A percentile compares a stretch with the other conserved stretches of the same genome.
Conservation (phyloP, 2,329 filamentous ascomycete species). For the Orbilia oligospora region DNA sequence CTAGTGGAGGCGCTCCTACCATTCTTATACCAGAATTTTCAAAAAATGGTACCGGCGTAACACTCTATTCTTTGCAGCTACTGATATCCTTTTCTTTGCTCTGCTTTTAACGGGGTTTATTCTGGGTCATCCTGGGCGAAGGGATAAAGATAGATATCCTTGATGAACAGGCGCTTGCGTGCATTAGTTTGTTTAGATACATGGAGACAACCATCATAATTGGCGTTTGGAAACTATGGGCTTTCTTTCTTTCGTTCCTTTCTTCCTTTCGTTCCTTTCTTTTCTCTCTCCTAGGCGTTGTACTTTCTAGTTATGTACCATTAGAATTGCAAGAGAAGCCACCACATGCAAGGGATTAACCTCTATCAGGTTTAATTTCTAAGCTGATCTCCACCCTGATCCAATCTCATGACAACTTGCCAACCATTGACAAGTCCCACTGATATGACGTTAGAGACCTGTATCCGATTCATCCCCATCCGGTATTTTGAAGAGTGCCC, state of each 20-base stretch:
- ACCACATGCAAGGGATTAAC: background rate
- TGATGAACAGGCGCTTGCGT: conserved; percentile 22
- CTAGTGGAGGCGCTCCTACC: conserved; percentile 38
- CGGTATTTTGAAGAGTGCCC: no score
- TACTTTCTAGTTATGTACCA: conserved; percentile 16
- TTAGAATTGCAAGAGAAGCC: background rate
- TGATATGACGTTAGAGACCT: no score
- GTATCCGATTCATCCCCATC: no score
- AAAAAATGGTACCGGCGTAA: conserved; percentile 32
- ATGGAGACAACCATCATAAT: background rate
- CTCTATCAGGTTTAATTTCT: background rate
- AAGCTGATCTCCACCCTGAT: conserved; percentile 1
- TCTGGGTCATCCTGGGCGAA: conserved; percentile 50
- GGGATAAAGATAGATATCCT: conserved; percentile 56
- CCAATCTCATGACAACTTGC: background rate
- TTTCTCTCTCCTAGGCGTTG: conserved; percentile 7
- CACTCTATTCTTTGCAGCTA: conserved; percentile 40
- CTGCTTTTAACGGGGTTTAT: conserved; percentile 48
- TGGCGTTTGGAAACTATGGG: conserved; percentile 23
- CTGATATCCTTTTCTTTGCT: conserved; percentile 48
- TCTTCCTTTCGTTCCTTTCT: background rate
- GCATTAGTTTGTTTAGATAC: conserved; percentile 22
- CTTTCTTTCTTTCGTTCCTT: background rate
- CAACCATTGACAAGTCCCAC: no score
- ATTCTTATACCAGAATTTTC: conserved; percentile 29